Conservation (phyloP, 305 asterid species). For the Fraxinus sp. region DNA sequence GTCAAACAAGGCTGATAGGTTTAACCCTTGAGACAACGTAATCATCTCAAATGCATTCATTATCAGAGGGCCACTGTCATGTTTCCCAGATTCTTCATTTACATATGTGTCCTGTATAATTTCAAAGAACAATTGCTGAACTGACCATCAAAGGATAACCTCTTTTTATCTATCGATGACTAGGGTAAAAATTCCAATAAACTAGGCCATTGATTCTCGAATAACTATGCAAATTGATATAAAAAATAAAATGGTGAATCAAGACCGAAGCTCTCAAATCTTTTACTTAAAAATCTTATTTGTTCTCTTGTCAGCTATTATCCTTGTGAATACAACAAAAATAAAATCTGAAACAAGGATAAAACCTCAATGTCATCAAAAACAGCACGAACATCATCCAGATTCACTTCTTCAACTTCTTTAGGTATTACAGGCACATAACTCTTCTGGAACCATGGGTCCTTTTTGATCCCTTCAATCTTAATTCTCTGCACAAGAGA, state of each 20-base stretch:
- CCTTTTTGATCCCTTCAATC: conserved; percentile 66
- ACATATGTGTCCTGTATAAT: conserved; percentile 75
- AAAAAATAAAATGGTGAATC: conserved; percentile 9
- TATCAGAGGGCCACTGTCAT: conserved; percentile 61
- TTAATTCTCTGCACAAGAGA: conserved; percentile 66
- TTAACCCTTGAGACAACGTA: conserved; percentile 92
- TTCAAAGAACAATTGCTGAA: conserved; percentile 24
- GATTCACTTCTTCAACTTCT: conserved; percentile 73
- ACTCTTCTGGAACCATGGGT: conserved; percentile 75
- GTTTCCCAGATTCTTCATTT: conserved; percentile 54
- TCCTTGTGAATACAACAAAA: background rate
- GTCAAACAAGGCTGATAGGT: conserved; percentile 90
- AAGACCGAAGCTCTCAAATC: background rate
- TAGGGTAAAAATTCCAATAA: conserved; percentile 7
- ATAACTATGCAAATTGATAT: conserved; percentile 13
- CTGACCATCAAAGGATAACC: background rate
- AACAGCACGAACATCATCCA: conserved; percentile 89
- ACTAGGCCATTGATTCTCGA: background rate
- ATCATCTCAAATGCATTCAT: conserved; percentile 99
- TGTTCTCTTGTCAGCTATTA: background rate
- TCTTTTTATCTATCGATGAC: conserved; percentile 6
- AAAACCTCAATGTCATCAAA: conserved; percentile 82
- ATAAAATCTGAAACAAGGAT: conserved; percentile 10
- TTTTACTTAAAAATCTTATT: background rate
- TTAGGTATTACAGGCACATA: conserved; percentile 62